Conservation (phyloP, 1,284 basidiomycete genomes). For the Pseudozyma hubeiensis region DNA sequence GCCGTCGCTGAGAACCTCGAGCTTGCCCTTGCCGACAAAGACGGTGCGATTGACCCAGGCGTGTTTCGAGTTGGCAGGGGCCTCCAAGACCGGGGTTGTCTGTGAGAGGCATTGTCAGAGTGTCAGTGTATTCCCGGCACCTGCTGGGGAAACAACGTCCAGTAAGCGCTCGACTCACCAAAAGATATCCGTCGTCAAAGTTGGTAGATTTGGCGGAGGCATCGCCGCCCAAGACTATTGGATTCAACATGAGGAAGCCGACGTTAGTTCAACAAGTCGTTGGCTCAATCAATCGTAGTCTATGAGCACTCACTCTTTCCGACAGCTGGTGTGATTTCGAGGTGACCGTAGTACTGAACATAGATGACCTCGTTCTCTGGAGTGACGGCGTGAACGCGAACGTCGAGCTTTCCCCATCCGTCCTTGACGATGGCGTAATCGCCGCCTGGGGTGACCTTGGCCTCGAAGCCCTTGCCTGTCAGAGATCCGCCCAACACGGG, state of each 20-base stretch:
- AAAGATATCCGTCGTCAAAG: slow-evolving; percentile 39
- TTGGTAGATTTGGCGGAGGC: slow-evolving; percentile 29
- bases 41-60: slow-evolving; percentile 46
- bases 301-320: slow-evolving; percentile 20
- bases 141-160: too few relatives aligned
- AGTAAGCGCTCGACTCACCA: slow-evolving; percentile 19
- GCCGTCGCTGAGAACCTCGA: slow-evolving; percentile 18
- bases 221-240: slow-evolving; percentile 27
- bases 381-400: slow-evolving; percentile 37
- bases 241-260: not conserved
- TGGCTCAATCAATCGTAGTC: not conserved
- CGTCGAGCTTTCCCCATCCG: slow-evolving; percentile 44
- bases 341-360: slow-evolving; percentile 39
- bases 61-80: slow-evolving; percentile 31
- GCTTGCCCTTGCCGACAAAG: slow-evolving; percentile 44
- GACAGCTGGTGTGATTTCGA: slow-evolving; percentile 35
- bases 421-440: slow-evolving; percentile 45
- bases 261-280: not conserved
- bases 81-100: slow-evolving; percentile 39
- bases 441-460: slow-evolving; percentile 38
- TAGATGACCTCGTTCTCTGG: slow-evolving; percentile 33
- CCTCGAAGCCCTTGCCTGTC: slow-evolving; percentile 25
- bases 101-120: slow-evolving; percentile 1
- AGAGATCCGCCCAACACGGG: slow-evolving; percentile 28
- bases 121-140: not conserved